Base-by-base conservation (phyloP, 768 basidiomycete species). In the Collybia mongolica region DNA sequence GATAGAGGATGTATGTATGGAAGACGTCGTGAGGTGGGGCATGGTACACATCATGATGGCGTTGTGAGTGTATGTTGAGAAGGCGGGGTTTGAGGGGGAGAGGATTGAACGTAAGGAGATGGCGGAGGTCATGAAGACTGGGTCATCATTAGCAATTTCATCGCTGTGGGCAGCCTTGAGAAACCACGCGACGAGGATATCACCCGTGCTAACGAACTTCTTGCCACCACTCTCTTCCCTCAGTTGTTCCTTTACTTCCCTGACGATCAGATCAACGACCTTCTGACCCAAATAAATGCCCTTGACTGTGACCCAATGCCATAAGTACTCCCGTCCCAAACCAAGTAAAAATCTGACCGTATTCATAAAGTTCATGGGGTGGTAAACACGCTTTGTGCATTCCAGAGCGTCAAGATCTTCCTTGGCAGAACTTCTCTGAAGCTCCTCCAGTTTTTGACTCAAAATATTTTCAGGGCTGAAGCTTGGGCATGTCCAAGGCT, bases 11-110 rank as follows among this genome's bases (percentile, higher is more conserved):
- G 51, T 24, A 32, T 12, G 15, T 4, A 52, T 12, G 14, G 46
- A 39, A 2, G n/a, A 14, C 22, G 46, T 52, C 14, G 51, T 28
- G n/a, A 52, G 14, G 26, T 14, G 38, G 19, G 51, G 44, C 18
- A 20, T n/a, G 19, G 44, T 29, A 20, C 51, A 52, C 23, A 46
- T 39, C 51, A 52, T 52, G 23, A 52, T 52, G 44, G 28, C 39
- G 24, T 52, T 52, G 38, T 52, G 35, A 28, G 29, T 17, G 3
- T 22, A 29, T 9, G 24, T 19, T 32, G 26, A 28, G 20, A 24
- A 22, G 17, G 18, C 36, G 6, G 24, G 35, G 36, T 40, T 42
- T 46, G 14, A 5, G 28, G 18, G 20, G 41, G 42, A 20, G 26
- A 28, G 29, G 44, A 20, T 46, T 52, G 22, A 23, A 19, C 15